phyloP scores from a whole-genome alignment of 352 stramenopile species.

The Pythium rishiriense region DNA sequence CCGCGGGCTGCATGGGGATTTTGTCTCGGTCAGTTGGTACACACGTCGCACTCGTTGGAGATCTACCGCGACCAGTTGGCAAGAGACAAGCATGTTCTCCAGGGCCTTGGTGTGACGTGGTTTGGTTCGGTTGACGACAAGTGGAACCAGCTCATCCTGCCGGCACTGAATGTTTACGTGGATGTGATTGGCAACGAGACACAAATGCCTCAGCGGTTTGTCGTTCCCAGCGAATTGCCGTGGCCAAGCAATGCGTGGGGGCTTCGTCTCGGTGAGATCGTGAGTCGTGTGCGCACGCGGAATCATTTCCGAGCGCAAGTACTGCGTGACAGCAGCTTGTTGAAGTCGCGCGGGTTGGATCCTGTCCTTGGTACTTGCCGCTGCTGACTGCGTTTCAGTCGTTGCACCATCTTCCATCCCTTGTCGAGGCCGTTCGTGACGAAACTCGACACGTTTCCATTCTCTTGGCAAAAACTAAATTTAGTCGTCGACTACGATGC shows the following conservation, averaged over 20 bases:
- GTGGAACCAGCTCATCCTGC: constrained; percentile 27
- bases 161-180: constrained; percentile 12
- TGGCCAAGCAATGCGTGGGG: constrained; percentile 22
- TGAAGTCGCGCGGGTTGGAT: constrained; percentile 1
- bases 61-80: constrained; percentile 10
- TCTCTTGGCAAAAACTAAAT: too few species aligned
- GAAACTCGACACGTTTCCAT: too few species aligned
- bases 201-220: constrained; percentile 19
- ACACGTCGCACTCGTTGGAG: constrained; percentile 2
- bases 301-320: constrained; percentile 11
- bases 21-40: constrained; percentile 10
- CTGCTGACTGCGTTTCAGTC: too few species aligned
- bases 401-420: too few species aligned
- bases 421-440: too few species aligned
- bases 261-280: constrained; percentile 14
- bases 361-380: neutral
- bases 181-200: constrained; percentile 1
- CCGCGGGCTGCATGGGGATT: constrained; percentile 16
- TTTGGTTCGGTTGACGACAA: constrained; percentile 22
- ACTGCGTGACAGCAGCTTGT: neutral
- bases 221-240: constrained; percentile 19
- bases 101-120: constrained; percentile 23
- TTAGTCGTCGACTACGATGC: too few species aligned
- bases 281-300: constrained; percentile 13
- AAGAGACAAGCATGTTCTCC: constrained; percentile 12